Evolutionary conservation across 1,139 yeast genomes (phyloP).

Genomic region (Blastobotrys buckinghamii): DNA sequence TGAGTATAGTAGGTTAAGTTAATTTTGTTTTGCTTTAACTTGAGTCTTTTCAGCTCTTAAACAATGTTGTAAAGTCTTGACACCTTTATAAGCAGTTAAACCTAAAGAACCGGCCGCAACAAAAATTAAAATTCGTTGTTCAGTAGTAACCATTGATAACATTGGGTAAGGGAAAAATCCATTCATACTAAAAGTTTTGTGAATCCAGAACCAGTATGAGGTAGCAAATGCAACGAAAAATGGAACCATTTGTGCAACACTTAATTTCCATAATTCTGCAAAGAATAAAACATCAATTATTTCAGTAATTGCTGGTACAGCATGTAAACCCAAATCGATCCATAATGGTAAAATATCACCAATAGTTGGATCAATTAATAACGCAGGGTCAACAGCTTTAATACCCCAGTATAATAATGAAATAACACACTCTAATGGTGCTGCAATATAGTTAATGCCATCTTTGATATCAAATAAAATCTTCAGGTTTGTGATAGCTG

Average conservation of each 20-base stretch:
- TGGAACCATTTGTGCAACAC: slow-evolving; percentile 17
- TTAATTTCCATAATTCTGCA: slow-evolving; percentile 23
- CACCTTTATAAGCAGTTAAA: slow-evolving; percentile 4
- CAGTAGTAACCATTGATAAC: slow-evolving; percentile 6
- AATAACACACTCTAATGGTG: slow-evolving; percentile 31
- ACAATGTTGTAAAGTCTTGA: slow-evolving; percentile 4
- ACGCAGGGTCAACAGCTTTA: slow-evolving; percentile 22
- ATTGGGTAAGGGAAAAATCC: slow-evolving; percentile 34
- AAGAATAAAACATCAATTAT: slow-evolving; percentile 23
- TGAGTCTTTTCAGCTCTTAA: slow-evolving; percentile 2
- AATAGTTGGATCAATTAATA: slow-evolving; percentile 27
- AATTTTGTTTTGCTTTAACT: slow-evolving; percentile 1
- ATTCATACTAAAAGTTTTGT: slow-evolving; percentile 25
- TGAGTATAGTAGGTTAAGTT: no score
- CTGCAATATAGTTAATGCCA: slow-evolving; percentile 23
- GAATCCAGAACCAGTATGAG: slow-evolving; percentile 33
- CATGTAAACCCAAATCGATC: slow-evolving; percentile 29
- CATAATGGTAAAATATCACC: slow-evolving; percentile 20
- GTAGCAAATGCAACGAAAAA: slow-evolving; percentile 20
- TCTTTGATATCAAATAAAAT: slow-evolving; percentile 18
- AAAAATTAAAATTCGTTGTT: slow-evolving; percentile 8
- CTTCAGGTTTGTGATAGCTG: slow-evolving; percentile 23
- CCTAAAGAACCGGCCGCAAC: slow-evolving; percentile 2
- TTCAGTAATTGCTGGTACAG: slow-evolving; percentile 28
- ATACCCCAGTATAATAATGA: slow-evolving; percentile 31